Percentiles rank a stretch among this genome's conserved stretches.
Conservation (phyloP, 768 basidiomycete genomes). For the Lactarius akahatsu region DNA sequence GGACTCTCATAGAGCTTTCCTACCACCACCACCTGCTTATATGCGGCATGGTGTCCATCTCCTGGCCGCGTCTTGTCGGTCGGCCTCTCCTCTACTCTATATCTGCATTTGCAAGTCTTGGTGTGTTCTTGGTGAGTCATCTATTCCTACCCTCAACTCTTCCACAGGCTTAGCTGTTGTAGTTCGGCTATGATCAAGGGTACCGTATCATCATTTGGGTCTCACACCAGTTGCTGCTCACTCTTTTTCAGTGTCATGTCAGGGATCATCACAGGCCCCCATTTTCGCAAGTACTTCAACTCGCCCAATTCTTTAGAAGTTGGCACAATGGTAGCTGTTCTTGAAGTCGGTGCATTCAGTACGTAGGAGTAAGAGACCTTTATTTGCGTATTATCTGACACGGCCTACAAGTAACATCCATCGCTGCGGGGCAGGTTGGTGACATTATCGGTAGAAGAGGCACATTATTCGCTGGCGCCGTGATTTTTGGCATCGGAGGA, state of each 20-base stretch:
- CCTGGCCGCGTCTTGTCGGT: constrained; percentile 63
- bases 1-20: constrained; percentile 10
- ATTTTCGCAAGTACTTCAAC: constrained; percentile 81
- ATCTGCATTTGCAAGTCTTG: constrained; percentile 78
- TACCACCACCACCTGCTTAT: constrained; percentile 27
- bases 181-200: constrained; percentile 92
- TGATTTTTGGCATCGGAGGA: constrained; percentile 85
- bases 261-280: constrained; percentile 85
- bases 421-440: constrained; percentile 85
- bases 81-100: constrained; percentile 76
- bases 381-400: constrained; percentile 8
- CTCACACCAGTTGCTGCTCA: constrained; percentile 24
- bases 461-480: constrained; percentile 79
- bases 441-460: constrained; percentile 84
- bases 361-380: constrained; percentile 29
- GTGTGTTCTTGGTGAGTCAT: constrained; percentile 74
- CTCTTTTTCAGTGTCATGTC: constrained; percentile 67
- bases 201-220: constrained; percentile 34
- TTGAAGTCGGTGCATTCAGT: constrained; percentile 92
- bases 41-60: constrained; percentile 55
- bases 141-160: not conserved
- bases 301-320: constrained; percentile 70
- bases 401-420: constrained; percentile 66
- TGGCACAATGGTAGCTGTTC: constrained; percentile 95
- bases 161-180: constrained; percentile 22